A percentile compares a stretch with the other conserved stretches of the same genome.
Conservation (phyloP, 495 filamentous ascomycete species). For the Barbatosphaeria neglecta region DNA sequence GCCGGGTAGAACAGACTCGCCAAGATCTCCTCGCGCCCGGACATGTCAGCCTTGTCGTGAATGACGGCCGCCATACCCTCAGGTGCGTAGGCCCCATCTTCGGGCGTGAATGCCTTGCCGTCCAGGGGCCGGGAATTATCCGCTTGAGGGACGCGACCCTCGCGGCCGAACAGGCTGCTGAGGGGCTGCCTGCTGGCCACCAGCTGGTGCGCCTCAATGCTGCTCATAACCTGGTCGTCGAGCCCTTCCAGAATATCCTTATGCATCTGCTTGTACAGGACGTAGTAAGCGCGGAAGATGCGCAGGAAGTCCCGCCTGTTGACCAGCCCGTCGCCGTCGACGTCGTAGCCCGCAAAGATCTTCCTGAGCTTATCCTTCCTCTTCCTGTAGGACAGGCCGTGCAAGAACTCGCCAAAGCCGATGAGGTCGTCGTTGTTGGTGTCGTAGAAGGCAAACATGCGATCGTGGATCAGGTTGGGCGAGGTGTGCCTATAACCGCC, state of each 20-base stretch:
- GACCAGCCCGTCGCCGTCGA: conserved; percentile 81
- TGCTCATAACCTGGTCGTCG: conserved; percentile 68
- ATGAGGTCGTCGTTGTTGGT: conserved; percentile 79
- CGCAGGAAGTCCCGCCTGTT: conserved; percentile 82
- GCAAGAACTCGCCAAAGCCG: conserved; percentile 85
- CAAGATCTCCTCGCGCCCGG: conserved; percentile 28
- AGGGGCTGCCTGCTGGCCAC: conserved; percentile 66
- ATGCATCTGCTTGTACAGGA: conserved; percentile 73
- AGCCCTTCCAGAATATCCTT: conserved; percentile 70
- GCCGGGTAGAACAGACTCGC: conserved; percentile 24
- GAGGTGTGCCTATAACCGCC: conserved; percentile 61
- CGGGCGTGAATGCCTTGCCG: conserved; percentile 53
- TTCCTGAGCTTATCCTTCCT: conserved; percentile 60
- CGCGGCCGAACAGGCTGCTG: conserved; percentile 55
- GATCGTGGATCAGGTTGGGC: conserved; percentile 85
- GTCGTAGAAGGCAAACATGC: conserved; percentile 95
- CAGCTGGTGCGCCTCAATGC: conserved; percentile 58
- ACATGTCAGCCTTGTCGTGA: conserved; percentile 29
- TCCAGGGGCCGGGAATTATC: conserved; percentile 46
- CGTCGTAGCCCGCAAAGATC: conserved; percentile 83
- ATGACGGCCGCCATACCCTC: conserved; percentile 23
- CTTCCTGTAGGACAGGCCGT: conserved; percentile 70
- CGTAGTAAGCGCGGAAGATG: conserved; percentile 84
- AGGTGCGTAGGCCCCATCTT: conserved; percentile 51
- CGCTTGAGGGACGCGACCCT: conserved; percentile 48